Evolutionary conservation across 106 monocot genomes (phyloP).

Genomic region (Dioscorea zingiberensis): DNA sequence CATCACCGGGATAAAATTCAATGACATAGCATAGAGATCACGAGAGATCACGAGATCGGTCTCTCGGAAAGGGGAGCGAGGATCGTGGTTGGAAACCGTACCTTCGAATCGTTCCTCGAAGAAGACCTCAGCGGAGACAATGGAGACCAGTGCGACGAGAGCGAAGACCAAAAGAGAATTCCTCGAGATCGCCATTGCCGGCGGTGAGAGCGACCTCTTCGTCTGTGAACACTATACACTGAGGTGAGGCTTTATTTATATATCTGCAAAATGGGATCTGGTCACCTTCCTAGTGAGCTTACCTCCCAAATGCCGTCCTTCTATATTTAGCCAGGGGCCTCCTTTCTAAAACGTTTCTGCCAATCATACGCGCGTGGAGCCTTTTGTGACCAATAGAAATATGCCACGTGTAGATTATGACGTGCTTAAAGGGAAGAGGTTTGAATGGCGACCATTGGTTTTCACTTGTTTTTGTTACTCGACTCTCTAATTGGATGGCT

Average conservation of each 20-base stretch:
- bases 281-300: neutral
- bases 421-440: neutral
- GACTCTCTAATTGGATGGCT: too few species aligned
- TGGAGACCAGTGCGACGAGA: slow-evolving; percentile 11
- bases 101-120: slow-evolving; percentile 52
- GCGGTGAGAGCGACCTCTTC: neutral
- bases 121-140: slow-evolving; percentile 41
- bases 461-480: too few species aligned
- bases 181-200: slow-evolving; percentile 31
- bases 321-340: neutral
- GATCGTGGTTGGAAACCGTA: neutral
- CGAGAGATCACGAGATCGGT: neutral
- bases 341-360: too few species aligned
- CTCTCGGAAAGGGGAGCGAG: too few species aligned
- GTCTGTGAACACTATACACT: neutral
- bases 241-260: neutral
- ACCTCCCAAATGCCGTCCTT: neutral
- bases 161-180: neutral
- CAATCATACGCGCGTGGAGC: too few species aligned
- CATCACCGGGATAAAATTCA: neutral
- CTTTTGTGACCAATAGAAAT: neutral
- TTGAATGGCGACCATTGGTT: too few species aligned
- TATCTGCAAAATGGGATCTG: neutral
- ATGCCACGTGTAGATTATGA: neutral
- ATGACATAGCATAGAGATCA: neutral